Evolutionary conservation across 305 asterid genomes (phyloP), one percentile per base, ranked within the genome.

Genomic region (Salvia sclarea): DNA sequence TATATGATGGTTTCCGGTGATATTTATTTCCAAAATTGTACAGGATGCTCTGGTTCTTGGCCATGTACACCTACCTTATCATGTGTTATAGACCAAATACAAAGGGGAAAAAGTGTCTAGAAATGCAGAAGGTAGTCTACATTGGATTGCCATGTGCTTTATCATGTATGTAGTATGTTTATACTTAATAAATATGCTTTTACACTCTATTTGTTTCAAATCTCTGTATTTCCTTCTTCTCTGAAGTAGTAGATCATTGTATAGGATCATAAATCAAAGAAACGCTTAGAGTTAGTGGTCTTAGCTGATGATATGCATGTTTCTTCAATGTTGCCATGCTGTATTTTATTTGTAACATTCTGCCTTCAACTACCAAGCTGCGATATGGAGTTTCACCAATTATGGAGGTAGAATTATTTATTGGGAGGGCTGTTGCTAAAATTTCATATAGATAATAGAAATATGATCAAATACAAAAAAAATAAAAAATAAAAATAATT

Each of bases 1-100:
- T 85, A 37, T 83, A 79, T 62, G 97, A 92, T 69, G 78, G 68
- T 75, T 85, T 82, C 84, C 85, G 92, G 97, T 92, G 83, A 85
- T 72, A 8, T 25, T 72, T 37, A 52, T 61, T 72, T 68, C 68
- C 41, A 2, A 18, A 57, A 35, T 71, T 90, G 96, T 88, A 85
- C 79, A 88, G 88, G 49, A 54, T 58, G 58, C 74, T 44, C 62
- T 71, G 71, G 73, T 81, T 81, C 61, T 53, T 61, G 71, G 72
- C 30, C 66, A 67, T 41, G 62, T 41, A 53, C 37, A 57, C 73
- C 60, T 63, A 13, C 59, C 54, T 78, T 53, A 59, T 67, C 52
- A 64, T 30, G 83, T 78, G 64, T 71, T 66, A 73, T 76, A n/a
- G 65, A 64, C 68, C 69, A 61, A 65, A 41, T 64, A 69, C 47